phyloP scores from a whole-genome alignment of 208 protist species.

The Balamuthia mandrillaris region DNA sequence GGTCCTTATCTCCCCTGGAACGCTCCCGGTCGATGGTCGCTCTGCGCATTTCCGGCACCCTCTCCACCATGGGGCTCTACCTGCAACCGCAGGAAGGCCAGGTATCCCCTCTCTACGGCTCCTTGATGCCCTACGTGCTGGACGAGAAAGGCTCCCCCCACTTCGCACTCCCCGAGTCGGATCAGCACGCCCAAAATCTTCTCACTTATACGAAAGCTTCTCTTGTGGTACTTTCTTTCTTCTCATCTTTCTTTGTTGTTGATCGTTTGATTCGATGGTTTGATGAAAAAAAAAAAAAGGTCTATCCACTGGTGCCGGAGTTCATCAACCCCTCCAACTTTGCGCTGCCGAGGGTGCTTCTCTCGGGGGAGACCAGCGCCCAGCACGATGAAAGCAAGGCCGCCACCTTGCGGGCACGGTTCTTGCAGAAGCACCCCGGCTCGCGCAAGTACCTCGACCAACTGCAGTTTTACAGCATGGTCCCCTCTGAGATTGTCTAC shows the following conservation, averaged over 20 bases:
- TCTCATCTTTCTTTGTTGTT: neutral
- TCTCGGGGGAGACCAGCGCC: neutral
- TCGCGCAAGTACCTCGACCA: neutral
- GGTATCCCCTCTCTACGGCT: neutral
- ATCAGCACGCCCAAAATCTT: neutral
- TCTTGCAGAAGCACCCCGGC: neutral
- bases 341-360: conserved; percentile 3
- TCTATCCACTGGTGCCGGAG: neutral
- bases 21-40: neutral
- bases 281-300: no score
- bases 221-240: neutral
- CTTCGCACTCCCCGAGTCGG: neutral
- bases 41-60: conserved; percentile 8
- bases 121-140: conserved; percentile 32
- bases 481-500: neutral
- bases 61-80: conserved; percentile 7
- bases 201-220: neutral
- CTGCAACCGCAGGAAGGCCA: neutral
- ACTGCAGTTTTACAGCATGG: conserved; percentile 4
- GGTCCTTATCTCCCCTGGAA: no score
- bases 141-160: neutral
- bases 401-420: neutral
- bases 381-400: neutral
- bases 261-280: neutral
- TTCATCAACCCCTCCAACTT: conserved; percentile 30